These are phyloP conservation scores for Triticum dicoccoides DNA, from an alignment of 176 grass and related monocot species.

Conservation along the genomic window DNA sequence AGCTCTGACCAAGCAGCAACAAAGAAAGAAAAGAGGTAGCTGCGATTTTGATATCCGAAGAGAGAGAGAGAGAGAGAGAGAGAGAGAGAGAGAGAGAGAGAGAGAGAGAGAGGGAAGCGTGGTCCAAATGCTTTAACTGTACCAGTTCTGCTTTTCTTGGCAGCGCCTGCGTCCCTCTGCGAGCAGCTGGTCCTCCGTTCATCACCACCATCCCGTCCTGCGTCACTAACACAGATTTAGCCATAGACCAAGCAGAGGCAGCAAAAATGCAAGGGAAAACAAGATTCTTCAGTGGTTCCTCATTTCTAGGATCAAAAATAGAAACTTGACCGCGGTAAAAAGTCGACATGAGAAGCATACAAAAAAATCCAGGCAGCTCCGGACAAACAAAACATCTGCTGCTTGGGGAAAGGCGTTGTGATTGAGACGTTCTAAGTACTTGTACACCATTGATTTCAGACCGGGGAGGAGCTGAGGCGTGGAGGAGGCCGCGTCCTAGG, in stretches of 20 bases:
- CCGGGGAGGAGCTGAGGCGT: background rate
- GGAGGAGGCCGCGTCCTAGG: background rate
- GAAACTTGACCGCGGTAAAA: conserved; percentile 32
- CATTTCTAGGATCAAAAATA: conserved; percentile 33
- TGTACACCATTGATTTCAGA: background rate
- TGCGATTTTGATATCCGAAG: conserved; percentile 42
- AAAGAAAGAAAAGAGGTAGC: conserved; percentile 29
- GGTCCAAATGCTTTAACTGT: conserved; percentile 57
- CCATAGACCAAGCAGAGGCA: conserved; percentile 13
- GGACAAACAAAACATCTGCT: conserved; percentile 21
- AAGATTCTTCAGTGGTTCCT: conserved; percentile 24
- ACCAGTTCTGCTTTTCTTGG: conserved; percentile 98
- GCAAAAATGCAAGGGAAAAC: conserved; percentile 22
- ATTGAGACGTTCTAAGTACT: conserved; percentile 42
- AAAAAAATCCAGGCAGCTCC: conserved; percentile 39
- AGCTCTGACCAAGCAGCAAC: background rate
- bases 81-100: conserved; percentile 4
- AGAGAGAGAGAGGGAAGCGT: background rate
- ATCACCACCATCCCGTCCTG: conserved; percentile 38
- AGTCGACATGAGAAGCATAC: conserved; percentile 19
- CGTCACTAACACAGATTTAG: conserved; percentile 35
- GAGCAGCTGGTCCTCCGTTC: conserved; percentile 78
- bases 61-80: conserved; percentile 20
- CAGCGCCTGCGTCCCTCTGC: conserved; percentile 64
- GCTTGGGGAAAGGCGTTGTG: conserved; percentile 28